phyloP scores from a whole-genome alignment of 495 filamentous ascomycete species.

The Hypoxylon fuscum region DNA sequence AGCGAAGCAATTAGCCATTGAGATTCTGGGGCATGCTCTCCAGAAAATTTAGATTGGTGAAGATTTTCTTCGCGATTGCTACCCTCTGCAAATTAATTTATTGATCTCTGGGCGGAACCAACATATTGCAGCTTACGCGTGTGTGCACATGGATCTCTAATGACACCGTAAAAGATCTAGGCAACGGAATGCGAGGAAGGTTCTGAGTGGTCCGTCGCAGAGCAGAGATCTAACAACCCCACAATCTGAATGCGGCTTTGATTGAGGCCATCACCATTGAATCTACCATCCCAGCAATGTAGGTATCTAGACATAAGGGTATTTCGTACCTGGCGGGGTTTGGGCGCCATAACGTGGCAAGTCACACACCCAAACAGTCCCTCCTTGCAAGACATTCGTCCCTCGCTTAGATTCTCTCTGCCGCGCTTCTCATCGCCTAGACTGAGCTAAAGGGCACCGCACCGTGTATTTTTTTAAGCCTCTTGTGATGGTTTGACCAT shows the following conservation, averaged over 20 bases:
- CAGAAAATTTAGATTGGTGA: slow-evolving; percentile 33
- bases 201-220: slow-evolving; percentile 5
- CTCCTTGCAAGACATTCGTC: slow-evolving; percentile 11
- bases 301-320: slow-evolving; percentile 5
- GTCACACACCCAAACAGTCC: slow-evolving; percentile 1
- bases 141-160: slow-evolving; percentile 33
- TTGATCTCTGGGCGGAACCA: slow-evolving; percentile 18
- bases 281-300: not conserved
- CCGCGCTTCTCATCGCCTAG: slow-evolving; percentile 17
- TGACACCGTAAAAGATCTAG: slow-evolving; percentile 27
- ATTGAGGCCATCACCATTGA: slow-evolving; percentile 6
- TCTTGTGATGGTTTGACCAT: slow-evolving; percentile 34
- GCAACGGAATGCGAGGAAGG: slow-evolving; percentile 29
- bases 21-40: slow-evolving; percentile 24
- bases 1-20: slow-evolving; percentile 23
- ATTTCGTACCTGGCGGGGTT: slow-evolving; percentile 23
- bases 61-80: slow-evolving; percentile 18
- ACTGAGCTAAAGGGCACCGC: slow-evolving; percentile 12
- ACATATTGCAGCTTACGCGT: slow-evolving; percentile 40
- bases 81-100: slow-evolving; percentile 14
- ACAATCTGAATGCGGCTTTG: not conserved
- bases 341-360: slow-evolving; percentile 28
- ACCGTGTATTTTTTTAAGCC: slow-evolving; percentile 27
- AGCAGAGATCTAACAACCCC: slow-evolving; percentile 21
- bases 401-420: slow-evolving; percentile 35